phyloP scores from a whole-genome alignment of 139 green algal species.

The Chlamydomonas sp. region DNA sequence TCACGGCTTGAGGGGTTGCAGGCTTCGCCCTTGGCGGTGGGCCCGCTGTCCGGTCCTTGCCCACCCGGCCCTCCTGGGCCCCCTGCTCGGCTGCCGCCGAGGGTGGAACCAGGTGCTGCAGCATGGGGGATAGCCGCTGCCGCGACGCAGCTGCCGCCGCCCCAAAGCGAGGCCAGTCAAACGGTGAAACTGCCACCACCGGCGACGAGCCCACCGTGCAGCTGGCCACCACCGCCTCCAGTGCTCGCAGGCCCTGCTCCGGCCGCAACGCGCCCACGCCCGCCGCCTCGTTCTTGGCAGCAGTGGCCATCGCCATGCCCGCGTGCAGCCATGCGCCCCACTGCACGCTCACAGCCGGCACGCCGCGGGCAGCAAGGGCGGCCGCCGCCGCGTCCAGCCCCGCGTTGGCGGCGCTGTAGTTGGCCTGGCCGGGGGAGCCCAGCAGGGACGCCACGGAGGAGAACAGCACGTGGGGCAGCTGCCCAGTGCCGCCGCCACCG shows the following conservation, averaged over 20 bases:
- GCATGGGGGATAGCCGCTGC: background rate
- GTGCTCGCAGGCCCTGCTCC: slow-evolving; percentile 53
- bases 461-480: slow-evolving; percentile 73
- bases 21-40: no score
- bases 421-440: slow-evolving; percentile 83
- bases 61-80: background rate
- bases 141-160: background rate
- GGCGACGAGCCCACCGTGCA: background rate
- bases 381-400: slow-evolving; percentile 27
- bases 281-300: slow-evolving; percentile 60
- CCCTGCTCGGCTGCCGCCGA: no score
- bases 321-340: slow-evolving; percentile 78
- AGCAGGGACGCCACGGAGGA: slow-evolving; percentile 84
- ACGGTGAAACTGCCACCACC: slow-evolving; percentile 54
- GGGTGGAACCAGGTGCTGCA: slow-evolving; percentile 1
- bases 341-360: slow-evolving; percentile 63
- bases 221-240: slow-evolving; percentile 49
- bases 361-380: background rate
- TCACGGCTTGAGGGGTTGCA: no score
- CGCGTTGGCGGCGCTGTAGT: slow-evolving; percentile 84
- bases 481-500: background rate
- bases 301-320: slow-evolving; percentile 65
- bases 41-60: no score
- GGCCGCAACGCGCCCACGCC: slow-evolving; percentile 67
- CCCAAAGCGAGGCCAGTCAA: slow-evolving; percentile 54